Evolutionary conservation across 257 asterid genomes (phyloP).

Genomic region (Voacanga thouarsii): DNA sequence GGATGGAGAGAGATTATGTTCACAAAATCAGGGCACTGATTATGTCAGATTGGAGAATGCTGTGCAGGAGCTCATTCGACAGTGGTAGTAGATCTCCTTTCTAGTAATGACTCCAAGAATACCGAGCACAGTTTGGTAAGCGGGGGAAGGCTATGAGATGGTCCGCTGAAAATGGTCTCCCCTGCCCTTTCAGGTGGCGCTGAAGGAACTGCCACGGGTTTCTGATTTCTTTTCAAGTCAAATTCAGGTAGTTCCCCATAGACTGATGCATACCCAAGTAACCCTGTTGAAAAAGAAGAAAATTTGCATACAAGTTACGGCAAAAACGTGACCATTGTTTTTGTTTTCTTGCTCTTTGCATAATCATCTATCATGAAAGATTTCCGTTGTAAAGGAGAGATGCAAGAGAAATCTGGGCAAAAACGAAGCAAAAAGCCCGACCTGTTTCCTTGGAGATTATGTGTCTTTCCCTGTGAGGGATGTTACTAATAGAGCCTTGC

Average conservation of each 20-base stretch:
- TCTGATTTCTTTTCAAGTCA: conserved; percentile 33
- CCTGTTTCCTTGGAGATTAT: conserved; percentile 56
- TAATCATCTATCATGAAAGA: background rate
- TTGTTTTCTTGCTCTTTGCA: background rate
- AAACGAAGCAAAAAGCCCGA: conserved; percentile 17
- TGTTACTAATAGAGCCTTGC: conserved; percentile 28
- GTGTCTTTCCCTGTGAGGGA: conserved; percentile 30
- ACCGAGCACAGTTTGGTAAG: conserved; percentile 63
- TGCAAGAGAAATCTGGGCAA: background rate
- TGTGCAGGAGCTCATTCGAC: conserved; percentile 30
- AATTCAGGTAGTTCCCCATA: conserved; percentile 75
- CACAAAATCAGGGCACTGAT: background rate
- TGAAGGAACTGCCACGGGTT: conserved; percentile 26
- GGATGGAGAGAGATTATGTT: background rate
- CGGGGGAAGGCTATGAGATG: conserved; percentile 83
- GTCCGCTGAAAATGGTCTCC: conserved; percentile 72
- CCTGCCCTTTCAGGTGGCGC: conserved; percentile 47
- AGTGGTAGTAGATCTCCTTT: conserved; percentile 42
- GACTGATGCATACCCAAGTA: conserved; percentile 60
- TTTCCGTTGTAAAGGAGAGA: background rate
- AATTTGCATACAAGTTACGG: background rate
- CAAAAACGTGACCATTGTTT: background rate
- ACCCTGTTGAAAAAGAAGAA: conserved; percentile 32
- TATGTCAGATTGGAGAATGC: background rate
- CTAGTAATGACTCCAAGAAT: conserved; percentile 69